Conservation (phyloP, 495 filamentous ascomycete species). For the Barbatosphaeria neglecta region DNA sequence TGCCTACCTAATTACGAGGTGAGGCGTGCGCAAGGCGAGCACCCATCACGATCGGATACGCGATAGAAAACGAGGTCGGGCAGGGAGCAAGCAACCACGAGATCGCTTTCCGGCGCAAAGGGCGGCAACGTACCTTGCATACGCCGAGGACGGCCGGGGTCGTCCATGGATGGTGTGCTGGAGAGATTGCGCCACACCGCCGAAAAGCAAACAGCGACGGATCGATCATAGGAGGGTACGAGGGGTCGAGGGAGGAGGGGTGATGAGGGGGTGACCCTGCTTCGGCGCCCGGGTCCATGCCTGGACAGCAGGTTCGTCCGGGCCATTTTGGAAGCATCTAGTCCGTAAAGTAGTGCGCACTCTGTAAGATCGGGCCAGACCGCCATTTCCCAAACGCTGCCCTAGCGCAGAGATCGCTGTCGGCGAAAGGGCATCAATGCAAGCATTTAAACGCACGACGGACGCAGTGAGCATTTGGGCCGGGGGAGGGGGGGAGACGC, state of each 20-base stretch:
- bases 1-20: too few species aligned
- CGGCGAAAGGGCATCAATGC: background rate
- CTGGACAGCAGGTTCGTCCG: too few species aligned
- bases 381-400: background rate
- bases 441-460: background rate
- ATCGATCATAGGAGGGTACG: background rate
- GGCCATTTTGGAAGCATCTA: too few species aligned
- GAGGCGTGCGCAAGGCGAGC: too few species aligned
- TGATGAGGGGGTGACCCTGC: background rate
- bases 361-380: background rate
- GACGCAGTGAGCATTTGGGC: too few species aligned
- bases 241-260: background rate
- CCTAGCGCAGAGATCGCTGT: background rate
- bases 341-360: too few species aligned
- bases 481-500: background rate
- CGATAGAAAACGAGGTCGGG: background rate
- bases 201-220: background rate
- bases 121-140: background rate
- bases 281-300: too few species aligned
- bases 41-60: too few species aligned
- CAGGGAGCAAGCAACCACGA: background rate
- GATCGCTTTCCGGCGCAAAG: background rate
- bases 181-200: background rate
- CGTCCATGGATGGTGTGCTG: background rate
- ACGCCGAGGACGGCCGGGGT: background rate